These are phyloP conservation scores for Backusella luteola DNA, from an alignment of 192 early-diverging fungal genomes.

Conservation along the genomic window DNA sequence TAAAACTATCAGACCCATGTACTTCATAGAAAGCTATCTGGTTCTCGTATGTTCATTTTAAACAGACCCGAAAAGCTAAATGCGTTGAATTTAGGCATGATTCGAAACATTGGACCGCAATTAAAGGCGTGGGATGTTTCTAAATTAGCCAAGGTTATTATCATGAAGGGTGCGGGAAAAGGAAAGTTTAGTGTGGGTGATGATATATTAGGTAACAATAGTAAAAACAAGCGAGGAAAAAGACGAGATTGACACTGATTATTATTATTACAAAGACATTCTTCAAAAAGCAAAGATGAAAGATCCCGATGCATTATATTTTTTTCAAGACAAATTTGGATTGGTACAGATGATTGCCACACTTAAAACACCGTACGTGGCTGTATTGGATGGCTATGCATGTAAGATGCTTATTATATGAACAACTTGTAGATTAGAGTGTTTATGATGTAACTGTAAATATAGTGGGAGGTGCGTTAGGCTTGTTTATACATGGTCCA, in stretches of 20 bases:
- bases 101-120: conserved; percentile 78
- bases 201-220: conserved; percentile 56
- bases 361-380: conserved; percentile 82
- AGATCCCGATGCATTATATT: conserved; percentile 60
- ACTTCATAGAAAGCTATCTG: conserved; percentile 34
- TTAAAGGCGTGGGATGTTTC: conserved; percentile 87
- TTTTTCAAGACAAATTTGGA: conserved; percentile 90
- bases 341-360: conserved; percentile 90
- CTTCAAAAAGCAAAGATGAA: conserved; percentile 42
- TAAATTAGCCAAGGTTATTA: conserved; percentile 84
- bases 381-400: conserved; percentile 82
- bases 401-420: conserved; percentile 38
- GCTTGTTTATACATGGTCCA: conserved; percentile 89
- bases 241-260: not conserved
- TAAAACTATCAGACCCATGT: conserved; percentile 20
- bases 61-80: conserved; percentile 87
- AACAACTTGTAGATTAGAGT: not conserved
- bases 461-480: conserved; percentile 93
- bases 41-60: conserved; percentile 65
- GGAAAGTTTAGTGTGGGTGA: conserved; percentile 91
- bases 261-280: conserved; percentile 29
- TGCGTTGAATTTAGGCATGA: conserved; percentile 86
- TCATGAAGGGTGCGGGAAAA: conserved; percentile 72
- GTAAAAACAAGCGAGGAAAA: not conserved
- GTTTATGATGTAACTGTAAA: not conserved